Evolutionary conservation across 305 asterid species (phyloP).

Genomic region (Fraxinus nigra): DNA sequence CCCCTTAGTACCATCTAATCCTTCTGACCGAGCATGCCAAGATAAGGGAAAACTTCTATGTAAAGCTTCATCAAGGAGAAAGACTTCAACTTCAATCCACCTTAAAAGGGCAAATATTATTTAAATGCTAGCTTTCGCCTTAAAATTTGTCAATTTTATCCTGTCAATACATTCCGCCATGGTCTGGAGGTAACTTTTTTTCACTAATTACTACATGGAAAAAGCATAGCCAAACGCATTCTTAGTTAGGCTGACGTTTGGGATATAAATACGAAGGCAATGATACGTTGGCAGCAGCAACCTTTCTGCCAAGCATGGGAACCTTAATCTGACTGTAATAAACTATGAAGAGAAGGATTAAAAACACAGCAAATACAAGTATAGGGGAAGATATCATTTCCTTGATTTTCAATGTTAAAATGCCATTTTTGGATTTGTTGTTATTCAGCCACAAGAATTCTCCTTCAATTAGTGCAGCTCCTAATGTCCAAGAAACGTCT

Average conservation of each 20-base stretch:
- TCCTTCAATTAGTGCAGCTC: slow-evolving; percentile 74
- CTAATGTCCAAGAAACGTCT: slow-evolving; percentile 79
- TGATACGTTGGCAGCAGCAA: slow-evolving; percentile 31
- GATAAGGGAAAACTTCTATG: neutral
- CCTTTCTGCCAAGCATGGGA: slow-evolving; percentile 59
- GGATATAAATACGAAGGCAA: slow-evolving; percentile 49
- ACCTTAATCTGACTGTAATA: slow-evolving; percentile 54
- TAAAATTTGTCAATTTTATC: neutral
- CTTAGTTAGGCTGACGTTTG: slow-evolving; percentile 26
- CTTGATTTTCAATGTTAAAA: slow-evolving; percentile 23
- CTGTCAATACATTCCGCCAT: neutral
- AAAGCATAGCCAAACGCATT: neutral
- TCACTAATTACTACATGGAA: neutral
- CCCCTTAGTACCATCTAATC: neutral
- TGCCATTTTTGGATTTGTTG: slow-evolving; percentile 19
- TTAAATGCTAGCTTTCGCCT: neutral
- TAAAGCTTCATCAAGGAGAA: neutral
- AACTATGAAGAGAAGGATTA: slow-evolving; percentile 44
- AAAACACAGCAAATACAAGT: slow-evolving; percentile 43
- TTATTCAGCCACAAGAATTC: slow-evolving; percentile 45
- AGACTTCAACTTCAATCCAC: too few species aligned
- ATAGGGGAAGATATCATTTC: slow-evolving; percentile 41
- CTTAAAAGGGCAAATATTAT: neutral
- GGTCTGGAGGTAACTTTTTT: too few species aligned
- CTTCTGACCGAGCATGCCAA: neutral